Evolutionary conservation across 2,329 filamentous ascomycete genomes (phyloP), one percentile per base, ranked within the genome.

Genomic region (Phoma sp.): DNA sequence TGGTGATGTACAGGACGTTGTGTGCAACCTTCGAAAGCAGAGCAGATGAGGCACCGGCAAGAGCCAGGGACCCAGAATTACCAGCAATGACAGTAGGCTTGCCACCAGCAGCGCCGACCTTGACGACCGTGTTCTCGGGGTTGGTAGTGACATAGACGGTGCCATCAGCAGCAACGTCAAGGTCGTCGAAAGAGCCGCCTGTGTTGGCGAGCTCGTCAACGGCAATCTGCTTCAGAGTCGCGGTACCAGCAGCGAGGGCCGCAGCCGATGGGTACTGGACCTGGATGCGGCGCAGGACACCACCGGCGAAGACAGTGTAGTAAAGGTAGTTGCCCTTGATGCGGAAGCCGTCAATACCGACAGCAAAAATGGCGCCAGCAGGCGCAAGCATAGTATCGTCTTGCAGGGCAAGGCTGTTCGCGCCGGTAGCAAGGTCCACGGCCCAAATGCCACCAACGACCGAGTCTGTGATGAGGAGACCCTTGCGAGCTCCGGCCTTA

Each of bases 41-140:
- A 2, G 52, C 51, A 10, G 55, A 54, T 2, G 55, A 55, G 14
- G 55, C 51, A 18, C 55, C 55, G 23, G 47, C 47, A 37, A 58
- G 52, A 25, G 18, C 47, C 22, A 50, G 40, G 27, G 46, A 51
- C 24, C 44, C 44, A 39, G 23, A 8, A 36, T 47, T 40, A 18
- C 55, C 55, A 52, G 55, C 55, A 24, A 55, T 47, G 37, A 45
- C 27, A 0, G 52, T 52, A 10, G 52, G 52, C 41, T 50, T 35
- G 23, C 52, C 52, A 25, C 55, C 55, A 39, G 32, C 47, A 35
- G 55, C 50, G 18, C 42, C 46, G n/a, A 58, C 47, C 46, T 51
- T 58, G 11, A 55, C 51, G 25, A 58, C 47, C 14, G 53, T 56
- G 38, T 56, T 56, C 43, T 52, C 44, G 14, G 47, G 53, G 48